A percentile compares a stretch with the other conserved stretches of the same genome.
Evolutionary conservation across 1,284 basidiomycete species (phyloP).

Genomic region (Earliella scabrosa): DNA sequence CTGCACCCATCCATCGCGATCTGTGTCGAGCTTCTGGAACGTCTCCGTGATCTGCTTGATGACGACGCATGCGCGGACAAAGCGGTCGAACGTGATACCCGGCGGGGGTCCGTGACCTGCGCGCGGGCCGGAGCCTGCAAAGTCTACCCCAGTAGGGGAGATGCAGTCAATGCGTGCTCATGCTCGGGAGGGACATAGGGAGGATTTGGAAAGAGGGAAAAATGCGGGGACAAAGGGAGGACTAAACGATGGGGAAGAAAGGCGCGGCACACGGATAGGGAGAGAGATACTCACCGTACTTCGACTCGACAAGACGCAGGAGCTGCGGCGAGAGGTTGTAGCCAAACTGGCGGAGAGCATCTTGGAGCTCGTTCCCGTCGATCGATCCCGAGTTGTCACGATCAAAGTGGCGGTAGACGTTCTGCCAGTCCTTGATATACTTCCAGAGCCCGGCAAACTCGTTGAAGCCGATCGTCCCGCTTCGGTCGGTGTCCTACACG

Average conservation of each 20-base stretch:
- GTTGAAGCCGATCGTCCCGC: constrained; percentile 77
- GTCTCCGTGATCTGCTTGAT: constrained; percentile 78
- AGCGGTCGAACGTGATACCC: constrained; percentile 82
- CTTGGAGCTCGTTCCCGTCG: constrained; percentile 64
- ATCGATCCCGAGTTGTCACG: constrained; percentile 77
- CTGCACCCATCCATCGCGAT: constrained; percentile 76
- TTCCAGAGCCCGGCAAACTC: constrained; percentile 84
- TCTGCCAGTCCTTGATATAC: constrained; percentile 86
- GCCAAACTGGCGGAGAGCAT: constrained; percentile 74
- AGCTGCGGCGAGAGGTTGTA: constrained; percentile 69
- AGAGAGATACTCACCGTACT: constrained; percentile 57
- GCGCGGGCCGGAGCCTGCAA: constrained; percentile 50
- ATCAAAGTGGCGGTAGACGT: constrained; percentile 80
- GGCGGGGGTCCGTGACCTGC: constrained; percentile 39
- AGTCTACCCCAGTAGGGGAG: constrained; percentile 47
- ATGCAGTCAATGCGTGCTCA: constrained; percentile 6
- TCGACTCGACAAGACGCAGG: constrained; percentile 62
- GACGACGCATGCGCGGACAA: constrained; percentile 81
- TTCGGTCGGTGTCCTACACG: constrained; percentile 67
- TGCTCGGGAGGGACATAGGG: background rate
- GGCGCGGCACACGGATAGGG: background rate
- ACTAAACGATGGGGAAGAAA: no score
- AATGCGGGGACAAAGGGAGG: no score
- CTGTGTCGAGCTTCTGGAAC: constrained; percentile 61
- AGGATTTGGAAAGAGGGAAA: background rate